Percentiles rank a stretch among this genome's conserved stretches.
phyloP scores from a whole-genome alignment of 1,284 basidiomycete genomes.

The Clitocybe nebularis region DNA sequence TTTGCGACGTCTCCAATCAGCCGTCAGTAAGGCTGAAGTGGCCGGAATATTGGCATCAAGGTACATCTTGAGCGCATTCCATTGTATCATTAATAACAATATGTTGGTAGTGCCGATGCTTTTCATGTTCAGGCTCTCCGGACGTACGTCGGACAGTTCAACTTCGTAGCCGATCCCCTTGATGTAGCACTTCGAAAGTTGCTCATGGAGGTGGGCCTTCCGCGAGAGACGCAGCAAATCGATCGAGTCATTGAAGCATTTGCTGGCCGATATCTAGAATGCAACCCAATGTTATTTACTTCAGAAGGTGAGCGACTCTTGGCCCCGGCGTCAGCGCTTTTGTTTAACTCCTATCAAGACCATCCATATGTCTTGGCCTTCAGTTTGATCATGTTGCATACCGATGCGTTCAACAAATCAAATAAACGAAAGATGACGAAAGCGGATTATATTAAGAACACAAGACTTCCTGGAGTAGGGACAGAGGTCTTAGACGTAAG shows the following conservation, averaged over 20 bases:
- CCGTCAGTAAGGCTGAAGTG: slow-evolving; percentile 74
- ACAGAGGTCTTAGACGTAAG: slow-evolving; percentile 83
- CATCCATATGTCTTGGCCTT: slow-evolving; percentile 97
- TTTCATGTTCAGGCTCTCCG: slow-evolving; percentile 74
- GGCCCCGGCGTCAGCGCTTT: too few relatives aligned
- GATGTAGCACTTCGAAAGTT: slow-evolving; percentile 91
- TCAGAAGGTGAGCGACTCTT: slow-evolving; percentile 57
- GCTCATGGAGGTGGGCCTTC: slow-evolving; percentile 89
- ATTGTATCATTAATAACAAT: slow-evolving; percentile 7
- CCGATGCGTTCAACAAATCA: slow-evolving; percentile 96
- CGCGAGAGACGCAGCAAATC: slow-evolving; percentile 97
- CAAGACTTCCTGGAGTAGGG: slow-evolving; percentile 80
- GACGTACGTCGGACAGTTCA: slow-evolving; percentile 75
- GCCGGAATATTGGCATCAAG: slow-evolving; percentile 77
- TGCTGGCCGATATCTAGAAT: slow-evolving; percentile 78
- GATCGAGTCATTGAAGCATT: slow-evolving; percentile 97
- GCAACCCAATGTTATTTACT: slow-evolving; percentile 81
- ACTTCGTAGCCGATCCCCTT: slow-evolving; percentile 79
- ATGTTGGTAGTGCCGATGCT: slow-evolving; percentile 53
- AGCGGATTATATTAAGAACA: slow-evolving; percentile 89
- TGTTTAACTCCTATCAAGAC: slow-evolving; percentile 44
- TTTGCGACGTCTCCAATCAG: slow-evolving; percentile 56
- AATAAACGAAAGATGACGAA: slow-evolving; percentile 99
- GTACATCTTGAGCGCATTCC: slow-evolving; percentile 36
- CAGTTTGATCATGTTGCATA: slow-evolving; percentile 98